phyloP scores from a whole-genome alignment of 495 filamentous ascomycete species.

The Terfezia boudieri region DNA sequence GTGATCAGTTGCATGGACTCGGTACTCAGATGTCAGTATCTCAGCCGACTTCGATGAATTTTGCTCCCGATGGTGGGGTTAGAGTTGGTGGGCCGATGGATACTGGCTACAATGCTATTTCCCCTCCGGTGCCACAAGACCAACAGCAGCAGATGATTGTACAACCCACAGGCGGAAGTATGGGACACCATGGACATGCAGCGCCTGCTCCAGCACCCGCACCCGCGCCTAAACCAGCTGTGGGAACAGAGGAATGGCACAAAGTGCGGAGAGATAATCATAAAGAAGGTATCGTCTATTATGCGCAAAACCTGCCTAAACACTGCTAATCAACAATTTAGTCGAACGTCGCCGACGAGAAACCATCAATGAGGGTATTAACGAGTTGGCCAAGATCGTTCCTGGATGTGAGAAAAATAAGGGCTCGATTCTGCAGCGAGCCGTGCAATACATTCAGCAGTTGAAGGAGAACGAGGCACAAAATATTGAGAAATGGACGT shows the following conservation, averaged over 20 bases:
- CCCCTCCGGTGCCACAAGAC: neutral
- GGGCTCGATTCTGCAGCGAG: slow-evolving; percentile 82
- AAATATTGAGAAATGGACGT: slow-evolving; percentile 90
- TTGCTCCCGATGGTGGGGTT: slow-evolving; percentile 8
- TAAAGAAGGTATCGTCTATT: slow-evolving; percentile 61
- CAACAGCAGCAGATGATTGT: neutral
- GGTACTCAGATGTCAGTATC: slow-evolving; percentile 10
- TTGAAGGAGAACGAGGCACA: slow-evolving; percentile 82
- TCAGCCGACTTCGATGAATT: slow-evolving; percentile 13
- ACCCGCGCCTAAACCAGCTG: slow-evolving; percentile 45
- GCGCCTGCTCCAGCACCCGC: neutral
- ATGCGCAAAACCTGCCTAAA: neutral
- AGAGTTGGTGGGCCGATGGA: slow-evolving; percentile 9
- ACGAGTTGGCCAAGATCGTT: slow-evolving; percentile 92
- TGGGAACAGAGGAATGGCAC: slow-evolving; percentile 95
- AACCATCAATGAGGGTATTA: slow-evolving; percentile 98
- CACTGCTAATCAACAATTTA: slow-evolving; percentile 19
- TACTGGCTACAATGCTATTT: slow-evolving; percentile 1
- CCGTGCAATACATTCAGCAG: slow-evolving; percentile 81
- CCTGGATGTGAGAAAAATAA: slow-evolving; percentile 99
- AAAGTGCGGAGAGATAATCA: slow-evolving; percentile 94
- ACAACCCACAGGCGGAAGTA: neutral
- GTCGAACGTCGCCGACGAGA: slow-evolving; percentile 93
- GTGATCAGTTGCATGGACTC: neutral
- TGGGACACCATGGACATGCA: neutral